phyloP scores from a whole-genome alignment of 1,284 basidiomycete genomes.

The Apiotrichum gracile region DNA sequence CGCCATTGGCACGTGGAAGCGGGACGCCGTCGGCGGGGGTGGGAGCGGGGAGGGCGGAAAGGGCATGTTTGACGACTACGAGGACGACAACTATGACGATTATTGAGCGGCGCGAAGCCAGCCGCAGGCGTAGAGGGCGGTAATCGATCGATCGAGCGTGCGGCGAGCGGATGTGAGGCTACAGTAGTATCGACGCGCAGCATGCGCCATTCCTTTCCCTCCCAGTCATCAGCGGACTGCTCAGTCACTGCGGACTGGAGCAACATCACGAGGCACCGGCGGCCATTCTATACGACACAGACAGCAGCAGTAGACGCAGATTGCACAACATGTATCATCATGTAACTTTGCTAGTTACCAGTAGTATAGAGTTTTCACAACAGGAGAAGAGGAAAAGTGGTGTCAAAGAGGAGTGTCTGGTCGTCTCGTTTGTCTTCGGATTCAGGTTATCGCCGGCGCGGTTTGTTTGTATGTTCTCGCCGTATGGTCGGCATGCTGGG shows the following conservation, averaged over 20 bases:
- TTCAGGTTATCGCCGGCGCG: neutral
- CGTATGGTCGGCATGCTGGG: neutral
- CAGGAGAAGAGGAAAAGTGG: neutral
- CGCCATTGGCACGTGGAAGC: slow-evolving; percentile 51
- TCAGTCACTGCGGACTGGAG: neutral
- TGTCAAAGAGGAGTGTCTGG: neutral
- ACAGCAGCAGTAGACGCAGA: neutral
- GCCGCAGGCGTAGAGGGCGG: no score
- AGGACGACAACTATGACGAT: slow-evolving; percentile 41
- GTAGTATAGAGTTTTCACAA: neutral
- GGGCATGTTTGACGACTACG: slow-evolving; percentile 43
- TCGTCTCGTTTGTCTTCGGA: no score
- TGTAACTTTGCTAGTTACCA: no score
- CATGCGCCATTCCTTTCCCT: no score
- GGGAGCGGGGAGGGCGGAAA: slow-evolving; percentile 40
- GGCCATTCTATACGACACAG: neutral
- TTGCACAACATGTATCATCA: slow-evolving; percentile 5
- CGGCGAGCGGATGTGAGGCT: no score
- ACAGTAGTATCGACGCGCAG: no score
- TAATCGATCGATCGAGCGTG: no score
- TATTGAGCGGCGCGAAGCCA: slow-evolving; percentile 13
- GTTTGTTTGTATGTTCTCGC: neutral
- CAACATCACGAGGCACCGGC: neutral
- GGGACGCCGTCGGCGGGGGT: slow-evolving; percentile 50
- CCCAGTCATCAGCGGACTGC: no score